phyloP scores from a whole-genome alignment of 768 basidiomycete genomes.

The Lactifluus rugatus region DNA sequence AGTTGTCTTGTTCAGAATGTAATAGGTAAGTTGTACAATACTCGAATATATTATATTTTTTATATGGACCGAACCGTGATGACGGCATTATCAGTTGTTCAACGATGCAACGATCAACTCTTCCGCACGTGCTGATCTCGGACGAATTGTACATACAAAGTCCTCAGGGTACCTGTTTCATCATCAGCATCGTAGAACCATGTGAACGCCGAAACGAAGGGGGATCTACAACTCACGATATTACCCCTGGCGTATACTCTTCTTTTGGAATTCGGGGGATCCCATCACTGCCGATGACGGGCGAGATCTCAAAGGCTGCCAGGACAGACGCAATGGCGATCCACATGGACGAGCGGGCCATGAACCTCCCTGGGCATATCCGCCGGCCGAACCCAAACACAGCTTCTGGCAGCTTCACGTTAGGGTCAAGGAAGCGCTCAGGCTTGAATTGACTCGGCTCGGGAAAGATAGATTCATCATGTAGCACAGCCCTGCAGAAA shows the following conservation, averaged over 20 bases:
- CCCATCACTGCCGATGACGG: neutral
- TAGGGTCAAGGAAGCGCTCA: slow-evolving; percentile 13
- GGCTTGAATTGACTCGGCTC: slow-evolving; percentile 12
- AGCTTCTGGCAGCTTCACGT: neutral
- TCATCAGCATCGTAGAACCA: neutral
- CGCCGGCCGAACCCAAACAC: slow-evolving; percentile 17
- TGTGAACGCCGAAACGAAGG: neutral
- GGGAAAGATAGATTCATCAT: slow-evolving; percentile 7
- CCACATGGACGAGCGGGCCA: slow-evolving; percentile 15
- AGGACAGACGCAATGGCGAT: slow-evolving; percentile 9
- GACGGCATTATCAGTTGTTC: neutral
- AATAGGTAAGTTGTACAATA: no score
- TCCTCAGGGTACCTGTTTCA: slow-evolving; percentile 17
- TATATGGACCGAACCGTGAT: neutral
- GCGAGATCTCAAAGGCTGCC: slow-evolving; percentile 9
- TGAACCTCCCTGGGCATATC: slow-evolving; percentile 14
- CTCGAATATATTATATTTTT: neutral
- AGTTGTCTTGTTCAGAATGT: no score
- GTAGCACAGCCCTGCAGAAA: slow-evolving; percentile 13
- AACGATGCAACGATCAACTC: slow-evolving; percentile 13
- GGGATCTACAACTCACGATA: slow-evolving; percentile 9
- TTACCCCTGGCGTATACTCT: slow-evolving; percentile 1
- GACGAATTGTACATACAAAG: slow-evolving; percentile 22
- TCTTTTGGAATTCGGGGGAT: slow-evolving; percentile 2
- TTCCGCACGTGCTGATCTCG: slow-evolving; percentile 14